Percentiles rank a stretch among this genome's conserved stretches.
Conservation (phyloP, 768 basidiomycete genomes). For the Boletus tylopilopsis region DNA sequence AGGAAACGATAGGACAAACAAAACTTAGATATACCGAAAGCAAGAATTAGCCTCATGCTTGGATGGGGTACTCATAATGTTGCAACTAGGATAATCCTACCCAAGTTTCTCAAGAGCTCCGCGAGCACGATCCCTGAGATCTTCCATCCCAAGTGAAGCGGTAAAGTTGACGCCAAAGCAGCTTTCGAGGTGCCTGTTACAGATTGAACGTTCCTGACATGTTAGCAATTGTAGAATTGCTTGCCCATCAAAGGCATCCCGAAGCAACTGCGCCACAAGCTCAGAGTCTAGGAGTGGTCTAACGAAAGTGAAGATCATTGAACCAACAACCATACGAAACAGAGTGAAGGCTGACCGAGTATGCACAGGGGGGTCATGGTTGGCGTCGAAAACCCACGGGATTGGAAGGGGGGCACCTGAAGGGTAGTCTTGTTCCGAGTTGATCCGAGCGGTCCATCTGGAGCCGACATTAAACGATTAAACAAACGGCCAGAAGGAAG, state of each 20-base stretch:
- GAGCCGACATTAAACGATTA: too few species aligned
- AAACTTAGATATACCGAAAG: too few species aligned
- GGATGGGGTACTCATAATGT: too few species aligned
- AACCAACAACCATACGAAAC: background rate
- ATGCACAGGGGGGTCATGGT: slow-evolving; percentile 9
- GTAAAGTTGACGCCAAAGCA: slow-evolving; percentile 16
- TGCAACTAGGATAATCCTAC: background rate
- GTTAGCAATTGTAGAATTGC: background rate
- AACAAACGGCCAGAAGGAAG: too few species aligned
- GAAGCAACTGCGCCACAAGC: slow-evolving; percentile 6
- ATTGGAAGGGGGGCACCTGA: background rate
- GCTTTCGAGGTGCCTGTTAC: slow-evolving; percentile 12
- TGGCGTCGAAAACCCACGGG: slow-evolving; percentile 10
- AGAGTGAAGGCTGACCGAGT: slow-evolving; percentile 10
- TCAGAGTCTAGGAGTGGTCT: too few species aligned
- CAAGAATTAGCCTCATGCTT: too few species aligned
- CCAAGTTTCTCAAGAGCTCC: slow-evolving; percentile 18
- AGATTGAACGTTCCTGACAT: background rate
- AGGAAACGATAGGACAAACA: slow-evolving; percentile 17
- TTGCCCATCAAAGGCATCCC: slow-evolving; percentile 9
- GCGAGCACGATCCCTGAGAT: slow-evolving; percentile 6
- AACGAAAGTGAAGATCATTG: too few species aligned
- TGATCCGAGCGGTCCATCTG: too few species aligned
- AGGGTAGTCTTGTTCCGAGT: too few species aligned
- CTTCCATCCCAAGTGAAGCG: slow-evolving; percentile 4